Conservation (phyloP, 805 yeast species). For the Candida coquimbonensis region DNA sequence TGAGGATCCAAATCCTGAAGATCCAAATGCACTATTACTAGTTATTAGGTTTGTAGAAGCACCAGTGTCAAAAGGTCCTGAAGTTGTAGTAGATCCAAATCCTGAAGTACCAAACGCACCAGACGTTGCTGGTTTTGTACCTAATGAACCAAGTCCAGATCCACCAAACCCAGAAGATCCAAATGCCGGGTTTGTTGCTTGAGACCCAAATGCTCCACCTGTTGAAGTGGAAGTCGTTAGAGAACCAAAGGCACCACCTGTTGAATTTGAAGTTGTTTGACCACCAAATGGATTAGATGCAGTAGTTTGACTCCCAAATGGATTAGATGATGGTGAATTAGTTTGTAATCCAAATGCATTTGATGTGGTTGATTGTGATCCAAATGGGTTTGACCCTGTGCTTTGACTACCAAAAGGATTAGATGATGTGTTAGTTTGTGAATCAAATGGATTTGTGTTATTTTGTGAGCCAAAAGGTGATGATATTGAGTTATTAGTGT, state of each 20-base stretch:
- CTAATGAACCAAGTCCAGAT: neutral
- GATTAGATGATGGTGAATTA: neutral
- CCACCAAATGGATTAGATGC: neutral
- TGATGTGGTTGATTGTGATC: neutral
- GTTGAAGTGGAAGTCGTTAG: slow-evolving; percentile 5
- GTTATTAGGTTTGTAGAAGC: neutral
- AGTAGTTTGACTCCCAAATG: slow-evolving; percentile 1
- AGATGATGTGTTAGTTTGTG: neutral
- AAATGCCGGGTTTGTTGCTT: slow-evolving; percentile 5
- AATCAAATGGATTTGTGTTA: slow-evolving; percentile 8
- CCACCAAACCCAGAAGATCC: slow-evolving; percentile 11
- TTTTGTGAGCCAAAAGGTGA: slow-evolving; percentile 11
- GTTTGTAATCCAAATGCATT: neutral
- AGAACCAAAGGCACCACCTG: slow-evolving; percentile 14
- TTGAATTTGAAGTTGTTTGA: slow-evolving; percentile 3
- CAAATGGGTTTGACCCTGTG: neutral
- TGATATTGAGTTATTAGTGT: slow-evolving; percentile 1
- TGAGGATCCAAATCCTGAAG: slow-evolving; percentile 6
- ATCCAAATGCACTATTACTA: slow-evolving; percentile 2
- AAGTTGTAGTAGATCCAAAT: slow-evolving; percentile 4
- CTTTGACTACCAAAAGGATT: neutral
- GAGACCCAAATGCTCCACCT: slow-evolving; percentile 14
- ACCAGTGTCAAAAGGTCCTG: neutral
- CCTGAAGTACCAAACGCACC: slow-evolving; percentile 8
- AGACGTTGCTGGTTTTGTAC: neutral